A percentile compares a stretch with the other conserved stretches of the same genome.
These are phyloP conservation scores for Zasmidium angulare DNA, from an alignment of 2,329 filamentous ascomycete genomes.

Conservation along the genomic window DNA sequence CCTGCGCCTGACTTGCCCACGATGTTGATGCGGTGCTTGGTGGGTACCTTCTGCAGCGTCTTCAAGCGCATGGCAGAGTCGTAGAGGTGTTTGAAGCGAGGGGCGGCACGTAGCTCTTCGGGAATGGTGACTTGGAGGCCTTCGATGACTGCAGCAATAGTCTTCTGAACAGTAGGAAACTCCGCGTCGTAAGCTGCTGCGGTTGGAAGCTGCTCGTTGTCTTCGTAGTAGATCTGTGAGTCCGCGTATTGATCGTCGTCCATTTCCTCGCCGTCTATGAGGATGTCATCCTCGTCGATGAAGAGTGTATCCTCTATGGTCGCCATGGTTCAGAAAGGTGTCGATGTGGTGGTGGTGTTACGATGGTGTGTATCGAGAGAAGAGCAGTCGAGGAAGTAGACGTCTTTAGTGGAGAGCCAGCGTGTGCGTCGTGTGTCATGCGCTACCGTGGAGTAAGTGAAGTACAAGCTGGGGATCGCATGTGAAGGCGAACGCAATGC, in stretches of 20 bases:
- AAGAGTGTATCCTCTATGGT: too few species aligned
- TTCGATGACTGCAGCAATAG: not conserved
- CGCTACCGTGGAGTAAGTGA: too few species aligned
- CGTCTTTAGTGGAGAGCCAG: too few species aligned
- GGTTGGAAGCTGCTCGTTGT: not conserved
- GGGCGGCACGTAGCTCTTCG: not conserved
- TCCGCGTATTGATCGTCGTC: not conserved
- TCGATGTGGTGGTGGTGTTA: too few species aligned
- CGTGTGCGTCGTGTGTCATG: too few species aligned
- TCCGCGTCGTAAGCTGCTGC: constrained; percentile 1
- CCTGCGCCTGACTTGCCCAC: constrained; percentile 13
- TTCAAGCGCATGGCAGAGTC: not conserved
- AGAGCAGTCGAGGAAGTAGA: too few species aligned
- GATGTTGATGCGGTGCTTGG: constrained; percentile 10
- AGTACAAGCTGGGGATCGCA: too few species aligned
- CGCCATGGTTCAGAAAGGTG: too few species aligned
- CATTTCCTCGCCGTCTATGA: not conserved
- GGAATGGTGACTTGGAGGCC: not conserved
- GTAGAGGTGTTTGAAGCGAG: not conserved
- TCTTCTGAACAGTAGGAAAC: not conserved
- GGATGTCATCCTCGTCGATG: too few species aligned
- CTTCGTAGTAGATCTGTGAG: not conserved
- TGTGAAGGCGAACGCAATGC: too few species aligned
- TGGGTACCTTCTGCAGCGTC: not conserved
- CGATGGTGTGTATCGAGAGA: too few species aligned